phyloP scores from a whole-genome alignment of 805 yeast species.

The Candida silvicultrix region DNA sequence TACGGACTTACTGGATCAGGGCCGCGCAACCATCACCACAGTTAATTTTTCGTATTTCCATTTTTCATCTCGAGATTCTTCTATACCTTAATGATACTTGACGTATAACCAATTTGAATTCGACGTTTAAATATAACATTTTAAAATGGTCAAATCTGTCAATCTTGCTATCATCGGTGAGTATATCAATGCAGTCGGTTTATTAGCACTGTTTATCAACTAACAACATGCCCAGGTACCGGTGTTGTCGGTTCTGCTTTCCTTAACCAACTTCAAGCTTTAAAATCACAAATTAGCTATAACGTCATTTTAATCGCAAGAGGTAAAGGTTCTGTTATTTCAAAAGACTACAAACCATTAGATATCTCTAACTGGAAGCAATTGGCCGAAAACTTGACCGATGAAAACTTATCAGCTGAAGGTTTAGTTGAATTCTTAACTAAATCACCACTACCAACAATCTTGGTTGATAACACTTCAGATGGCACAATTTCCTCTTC shows the following conservation, averaged over 20 bases:
- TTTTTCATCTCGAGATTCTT: not conserved
- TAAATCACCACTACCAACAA: conserved; percentile 65
- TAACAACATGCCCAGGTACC: conserved; percentile 40
- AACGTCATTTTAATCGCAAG: conserved; percentile 79
- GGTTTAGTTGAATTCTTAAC: conserved; percentile 59
- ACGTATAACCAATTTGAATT: no score
- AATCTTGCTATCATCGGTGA: conserved; percentile 67
- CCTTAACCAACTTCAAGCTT: conserved; percentile 65
- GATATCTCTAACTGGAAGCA: conserved; percentile 54
- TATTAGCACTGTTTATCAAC: no score
- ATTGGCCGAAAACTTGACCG: conserved; percentile 36
- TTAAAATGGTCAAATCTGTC: conserved; percentile 45
- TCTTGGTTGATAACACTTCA: conserved; percentile 92
- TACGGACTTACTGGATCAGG: no score
- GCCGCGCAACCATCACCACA: not conserved
- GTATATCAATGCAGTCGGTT: conserved; percentile 11
- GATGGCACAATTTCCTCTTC: conserved; percentile 67
- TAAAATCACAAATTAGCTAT: conserved; percentile 56
- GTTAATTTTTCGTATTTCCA: not conserved
- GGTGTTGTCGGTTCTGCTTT: conserved; percentile 96
- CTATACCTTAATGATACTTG: no score
- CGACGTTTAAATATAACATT: not conserved
- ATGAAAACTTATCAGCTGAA: conserved; percentile 42
- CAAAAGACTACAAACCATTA: conserved; percentile 66
- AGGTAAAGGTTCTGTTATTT: conserved; percentile 60